phyloP scores from a whole-genome alignment of 139 green algal species.

The Picochlorum sp. region DNA sequence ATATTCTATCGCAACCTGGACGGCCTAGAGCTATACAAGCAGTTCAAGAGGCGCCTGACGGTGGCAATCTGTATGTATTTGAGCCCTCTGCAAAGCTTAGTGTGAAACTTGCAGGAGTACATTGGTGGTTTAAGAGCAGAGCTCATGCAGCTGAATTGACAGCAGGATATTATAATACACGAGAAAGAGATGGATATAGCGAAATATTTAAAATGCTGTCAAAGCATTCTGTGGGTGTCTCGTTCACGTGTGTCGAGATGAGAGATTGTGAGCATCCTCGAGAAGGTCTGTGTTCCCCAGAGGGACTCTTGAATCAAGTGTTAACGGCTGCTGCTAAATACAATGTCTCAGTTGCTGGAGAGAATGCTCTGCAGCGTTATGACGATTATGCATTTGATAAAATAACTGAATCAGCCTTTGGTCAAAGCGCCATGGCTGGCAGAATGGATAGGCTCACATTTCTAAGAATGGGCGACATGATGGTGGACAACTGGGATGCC shows the following conservation, averaged over 20 bases:
- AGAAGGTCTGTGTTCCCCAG: conserved; percentile 78
- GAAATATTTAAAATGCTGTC: conserved; percentile 52
- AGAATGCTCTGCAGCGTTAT: conserved; percentile 96
- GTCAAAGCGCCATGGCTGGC: conserved; percentile 59
- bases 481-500: conserved; percentile 54
- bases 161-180: conserved; percentile 97
- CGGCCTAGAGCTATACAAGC: conserved; percentile 48
- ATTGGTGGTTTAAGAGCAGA: conserved; percentile 97
- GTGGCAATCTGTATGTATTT: conserved; percentile 27
- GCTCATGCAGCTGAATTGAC: conserved; percentile 94
- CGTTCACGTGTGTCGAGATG: conserved; percentile 99
- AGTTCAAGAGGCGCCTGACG: conserved; percentile 27
- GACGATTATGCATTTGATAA: conserved; percentile 85
- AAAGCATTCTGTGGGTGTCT: conserved; percentile 59
- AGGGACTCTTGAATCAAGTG: conserved; percentile 77
- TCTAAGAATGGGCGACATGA: conserved; percentile 78
- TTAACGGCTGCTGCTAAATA: conserved; percentile 53
- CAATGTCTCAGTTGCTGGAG: conserved; percentile 75
- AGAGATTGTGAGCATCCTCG: conserved; percentile 92
- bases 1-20: conserved; percentile 51
- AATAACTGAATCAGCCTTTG: conserved; percentile 85
- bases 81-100: conserved; percentile 50
- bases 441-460: conserved; percentile 87
- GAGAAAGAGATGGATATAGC: conserved; percentile 77
- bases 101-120: conserved; percentile 91